These are phyloP conservation scores for Blastocystis sp. DNA, from an alignment of 352 stramenopile species.

Conservation along the genomic window DNA sequence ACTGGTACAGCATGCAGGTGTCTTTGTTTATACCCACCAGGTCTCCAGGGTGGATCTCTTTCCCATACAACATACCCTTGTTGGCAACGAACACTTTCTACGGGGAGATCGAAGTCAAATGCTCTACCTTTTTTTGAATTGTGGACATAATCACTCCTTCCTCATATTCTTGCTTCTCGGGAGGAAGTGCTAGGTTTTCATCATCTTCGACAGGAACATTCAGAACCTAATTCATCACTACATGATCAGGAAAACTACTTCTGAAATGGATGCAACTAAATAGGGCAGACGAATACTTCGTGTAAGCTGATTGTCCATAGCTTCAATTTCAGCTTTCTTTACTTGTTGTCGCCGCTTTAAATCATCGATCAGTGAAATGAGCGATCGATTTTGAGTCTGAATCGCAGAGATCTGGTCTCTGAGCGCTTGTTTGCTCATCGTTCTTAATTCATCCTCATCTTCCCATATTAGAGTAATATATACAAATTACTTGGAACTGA, in stretches of 20 bases:
- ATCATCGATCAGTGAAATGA: conserved; percentile 14
- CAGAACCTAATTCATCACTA: neutral
- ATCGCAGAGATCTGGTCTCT: conserved; percentile 34
- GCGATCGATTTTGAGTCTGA: conserved; percentile 42
- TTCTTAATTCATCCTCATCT: conserved; percentile 55
- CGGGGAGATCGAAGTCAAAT: neutral
- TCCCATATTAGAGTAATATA: neutral
- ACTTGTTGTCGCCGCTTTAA: neutral
- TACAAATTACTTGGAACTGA: neutral
- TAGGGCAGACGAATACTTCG: conserved; percentile 57
- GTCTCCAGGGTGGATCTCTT: conserved; percentile 88
- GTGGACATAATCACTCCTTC: conserved; percentile 51
- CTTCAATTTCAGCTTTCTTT: neutral
- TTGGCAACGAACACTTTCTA: conserved; percentile 69
- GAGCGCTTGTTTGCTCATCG: conserved; percentile 35
- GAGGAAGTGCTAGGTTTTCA: neutral
- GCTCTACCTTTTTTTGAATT: conserved; percentile 42
- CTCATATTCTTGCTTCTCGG: conserved; percentile 53
- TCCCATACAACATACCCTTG: conserved; percentile 83
- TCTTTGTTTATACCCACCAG: conserved; percentile 98
- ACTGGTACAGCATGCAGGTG: conserved; percentile 95
- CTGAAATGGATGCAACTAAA: conserved; percentile 23
- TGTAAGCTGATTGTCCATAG: conserved; percentile 15
- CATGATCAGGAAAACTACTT: neutral
- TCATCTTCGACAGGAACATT: conserved; percentile 43